These are phyloP conservation scores for Coemansia sp. DNA, from an alignment of 192 early-diverging fungal genomes.

Conservation along the genomic window DNA sequence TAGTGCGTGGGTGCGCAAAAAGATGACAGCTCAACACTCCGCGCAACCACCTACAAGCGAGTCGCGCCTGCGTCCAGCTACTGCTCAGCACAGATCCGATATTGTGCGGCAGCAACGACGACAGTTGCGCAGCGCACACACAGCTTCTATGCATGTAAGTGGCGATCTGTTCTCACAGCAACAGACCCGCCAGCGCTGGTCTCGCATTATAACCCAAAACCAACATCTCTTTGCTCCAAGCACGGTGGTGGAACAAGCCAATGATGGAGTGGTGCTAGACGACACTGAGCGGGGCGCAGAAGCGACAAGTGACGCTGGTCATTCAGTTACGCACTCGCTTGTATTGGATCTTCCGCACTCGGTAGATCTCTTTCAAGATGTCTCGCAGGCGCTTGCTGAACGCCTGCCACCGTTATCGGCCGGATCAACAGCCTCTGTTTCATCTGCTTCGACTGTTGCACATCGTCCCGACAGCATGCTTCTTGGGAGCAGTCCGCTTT, in stretches of 20 bases:
- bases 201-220: slow-evolving; percentile 44
- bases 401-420: slow-evolving; percentile 31
- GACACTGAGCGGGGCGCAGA: slow-evolving; percentile 1
- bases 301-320: not conserved
- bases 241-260: slow-evolving; percentile 10
- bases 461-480: slow-evolving; percentile 11
- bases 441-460: slow-evolving; percentile 25
- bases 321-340: slow-evolving; percentile 16
- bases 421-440: slow-evolving; percentile 20
- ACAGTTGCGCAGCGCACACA: slow-evolving; percentile 5
- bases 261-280: not conserved
- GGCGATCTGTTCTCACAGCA: slow-evolving; percentile 29
- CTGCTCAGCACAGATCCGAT: not conserved
- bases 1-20: not conserved
- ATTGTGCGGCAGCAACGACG: not conserved
- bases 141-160: slow-evolving; percentile 22
- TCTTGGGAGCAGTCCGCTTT: slow-evolving; percentile 16
- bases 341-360: slow-evolving; percentile 38
- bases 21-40: no score
- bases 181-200: slow-evolving; percentile 47
- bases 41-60: not conserved
- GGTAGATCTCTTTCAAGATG: slow-evolving; percentile 41
- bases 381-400: slow-evolving; percentile 44
- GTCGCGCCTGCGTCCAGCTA: slow-evolving; percentile 9
- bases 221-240: slow-evolving; percentile 42